phyloP scores from a whole-genome alignment of 768 basidiomycete species.

The Pleurotus salmoneostramineus region DNA sequence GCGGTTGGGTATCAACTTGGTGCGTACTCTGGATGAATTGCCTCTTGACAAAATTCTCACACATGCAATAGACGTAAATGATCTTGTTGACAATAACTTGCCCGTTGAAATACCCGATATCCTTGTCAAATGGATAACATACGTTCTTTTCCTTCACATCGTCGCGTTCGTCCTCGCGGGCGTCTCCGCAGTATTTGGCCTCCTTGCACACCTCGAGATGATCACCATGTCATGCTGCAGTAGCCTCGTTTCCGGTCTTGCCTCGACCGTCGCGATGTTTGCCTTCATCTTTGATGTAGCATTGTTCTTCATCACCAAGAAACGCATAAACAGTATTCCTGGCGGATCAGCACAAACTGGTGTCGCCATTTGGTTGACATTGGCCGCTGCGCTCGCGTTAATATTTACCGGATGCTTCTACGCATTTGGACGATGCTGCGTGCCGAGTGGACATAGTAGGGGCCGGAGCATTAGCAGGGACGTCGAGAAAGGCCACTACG shows the following conservation, averaged over 20 bases:
- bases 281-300: slow-evolving; percentile 93
- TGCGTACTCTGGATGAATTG: slow-evolving; percentile 30
- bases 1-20: slow-evolving; percentile 86
- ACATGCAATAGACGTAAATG: slow-evolving; percentile 64
- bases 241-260: slow-evolving; percentile 76
- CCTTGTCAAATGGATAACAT: slow-evolving; percentile 93
- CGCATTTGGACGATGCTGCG: slow-evolving; percentile 79
- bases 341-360: slow-evolving; percentile 76
- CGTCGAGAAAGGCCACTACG: background rate
- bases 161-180: slow-evolving; percentile 77
- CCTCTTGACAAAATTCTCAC: slow-evolving; percentile 1
- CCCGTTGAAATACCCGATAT: slow-evolving; percentile 74
- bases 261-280: slow-evolving; percentile 70
- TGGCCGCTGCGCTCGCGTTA: slow-evolving; percentile 79
- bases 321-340: slow-evolving; percentile 69
- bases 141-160: slow-evolving; percentile 87
- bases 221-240: slow-evolving; percentile 84
- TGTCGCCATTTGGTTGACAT: slow-evolving; percentile 88
- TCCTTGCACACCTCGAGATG: slow-evolving; percentile 84
- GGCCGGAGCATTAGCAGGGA: background rate
- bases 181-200: slow-evolving; percentile 72
- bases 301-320: slow-evolving; percentile 85
- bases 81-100: slow-evolving; percentile 66
- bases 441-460: slow-evolving; percentile 32
- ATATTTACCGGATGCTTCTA: slow-evolving; percentile 92